Percentiles rank a stretch among this genome's conserved stretches.
Conservation (phyloP, 345 rosid genomes). For the Chamaenerion angustifolium region DNA sequence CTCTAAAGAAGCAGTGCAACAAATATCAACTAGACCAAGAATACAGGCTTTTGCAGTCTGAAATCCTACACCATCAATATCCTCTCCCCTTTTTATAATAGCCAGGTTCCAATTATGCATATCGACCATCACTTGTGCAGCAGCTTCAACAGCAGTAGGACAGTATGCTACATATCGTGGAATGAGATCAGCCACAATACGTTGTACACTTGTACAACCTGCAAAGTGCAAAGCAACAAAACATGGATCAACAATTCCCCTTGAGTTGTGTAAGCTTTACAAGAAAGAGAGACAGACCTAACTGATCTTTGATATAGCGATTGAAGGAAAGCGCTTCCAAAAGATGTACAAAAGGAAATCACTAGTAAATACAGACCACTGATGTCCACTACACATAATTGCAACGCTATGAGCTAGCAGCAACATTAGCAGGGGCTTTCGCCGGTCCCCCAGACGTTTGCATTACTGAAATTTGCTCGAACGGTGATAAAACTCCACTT, state of each 20-base stretch:
- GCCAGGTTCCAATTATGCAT: constrained; percentile 49
- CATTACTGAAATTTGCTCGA: too few species aligned
- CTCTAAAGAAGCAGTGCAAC: constrained; percentile 46
- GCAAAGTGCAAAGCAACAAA: constrained; percentile 21
- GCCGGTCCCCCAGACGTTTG: too few species aligned
- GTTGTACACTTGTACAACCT: constrained; percentile 87
- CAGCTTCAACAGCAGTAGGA: constrained; percentile 69
- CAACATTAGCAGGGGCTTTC: too few species aligned
- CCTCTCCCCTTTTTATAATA: constrained; percentile 41
- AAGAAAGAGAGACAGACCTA: too few species aligned
- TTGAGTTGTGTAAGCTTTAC: neutral
- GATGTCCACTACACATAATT: too few species aligned
- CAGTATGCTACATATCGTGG: constrained; percentile 76
- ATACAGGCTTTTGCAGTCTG: constrained; percentile 74
- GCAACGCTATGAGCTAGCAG: too few species aligned
- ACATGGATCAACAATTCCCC: neutral
- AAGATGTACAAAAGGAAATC: too few species aligned
- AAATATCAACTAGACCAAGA: constrained; percentile 74
- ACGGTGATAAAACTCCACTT: too few species aligned
- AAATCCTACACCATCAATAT: constrained; percentile 60
- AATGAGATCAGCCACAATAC: constrained; percentile 72
- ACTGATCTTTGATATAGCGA: too few species aligned
- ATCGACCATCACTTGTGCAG: constrained; percentile 45
- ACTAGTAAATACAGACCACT: too few species aligned
- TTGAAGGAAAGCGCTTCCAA: too few species aligned